Evolutionary conservation across 169 alveolate genomes (phyloP).

Genomic region (Cryptosporidium tyzzeri): DNA sequence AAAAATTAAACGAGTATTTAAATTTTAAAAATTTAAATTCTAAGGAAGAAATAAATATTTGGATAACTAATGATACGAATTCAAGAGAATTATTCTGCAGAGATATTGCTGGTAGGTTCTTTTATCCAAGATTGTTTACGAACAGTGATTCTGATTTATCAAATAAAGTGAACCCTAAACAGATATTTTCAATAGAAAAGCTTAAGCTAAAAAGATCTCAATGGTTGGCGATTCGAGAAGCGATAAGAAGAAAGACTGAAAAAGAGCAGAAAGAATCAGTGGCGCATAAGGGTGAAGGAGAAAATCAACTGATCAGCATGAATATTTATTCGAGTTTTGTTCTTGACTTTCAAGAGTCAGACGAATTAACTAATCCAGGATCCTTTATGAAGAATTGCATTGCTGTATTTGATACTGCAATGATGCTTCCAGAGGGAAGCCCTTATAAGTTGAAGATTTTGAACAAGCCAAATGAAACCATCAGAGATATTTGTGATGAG

Average conservation of each 20-base stretch:
- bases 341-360: conserved; percentile 64
- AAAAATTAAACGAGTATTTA: conserved; percentile 35
- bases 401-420: conserved; percentile 71
- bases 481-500: conserved; percentile 28
- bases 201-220: conserved; percentile 44
- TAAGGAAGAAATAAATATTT: conserved; percentile 23
- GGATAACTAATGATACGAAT: conserved; percentile 41
- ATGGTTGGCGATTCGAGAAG: conserved; percentile 66
- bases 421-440: conserved; percentile 50
- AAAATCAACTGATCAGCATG: conserved; percentile 2
- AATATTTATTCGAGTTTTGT: conserved; percentile 45
- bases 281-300: neutral
- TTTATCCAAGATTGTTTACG: conserved; percentile 30
- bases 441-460: conserved; percentile 30
- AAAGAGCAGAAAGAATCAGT: neutral
- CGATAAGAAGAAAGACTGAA: conserved; percentile 19
- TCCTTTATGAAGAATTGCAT: conserved; percentile 49
- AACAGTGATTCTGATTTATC: conserved; percentile 37
- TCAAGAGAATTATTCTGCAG: conserved; percentile 69
- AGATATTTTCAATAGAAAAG: conserved; percentile 36
- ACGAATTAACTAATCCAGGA: conserved; percentile 51
- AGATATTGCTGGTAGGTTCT: conserved; percentile 70
- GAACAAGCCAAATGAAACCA: conserved; percentile 10
- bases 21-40: neutral
- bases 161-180: neutral